Base-by-base conservation (phyloP, 2,329 filamentous ascomycete species). In the Sporothrix humicola region DNA sequence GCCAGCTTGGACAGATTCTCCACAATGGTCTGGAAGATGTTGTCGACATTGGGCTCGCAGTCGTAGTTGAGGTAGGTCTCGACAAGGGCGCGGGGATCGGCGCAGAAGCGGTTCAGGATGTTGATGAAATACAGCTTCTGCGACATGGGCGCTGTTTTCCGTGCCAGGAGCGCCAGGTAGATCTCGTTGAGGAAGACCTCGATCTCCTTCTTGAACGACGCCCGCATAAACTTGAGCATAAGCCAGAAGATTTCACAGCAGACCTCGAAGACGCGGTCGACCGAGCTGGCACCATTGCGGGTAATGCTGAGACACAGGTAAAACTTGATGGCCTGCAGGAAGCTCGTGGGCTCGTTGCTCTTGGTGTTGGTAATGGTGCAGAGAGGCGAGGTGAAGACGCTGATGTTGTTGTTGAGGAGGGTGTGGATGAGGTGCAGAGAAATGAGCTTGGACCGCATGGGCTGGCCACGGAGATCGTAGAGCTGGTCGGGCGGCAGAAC, bases 41-140 rank as follows among this genome's bases (percentile, higher is more conserved):
- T 99, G 83, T 98, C 95, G 74, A 98, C 89, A 56, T 94, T 94
- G 74, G 95, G 89, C 79, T 98, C 97, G 83, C 96, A 99, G 81
- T 99, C 96, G 80, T 99, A 99, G 82, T 99, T 99, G 76, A 99
- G 88, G 82, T 99, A 99, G 15, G 95, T 92, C 82, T 99, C 96
- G 17, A 99, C 96, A 68, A 99, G 82, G 0, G 94, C 95, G 77
- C 93, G 89, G 1, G 95, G 93, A 80, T 99, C 96, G 17, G 89
- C 90, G 74, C 92, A 95, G 66, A 99, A 86, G 74, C 95, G 88
- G 78, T 93, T 92, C 71, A 99, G 87, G 37, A 99, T 90, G 74
- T 90, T 91, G 81, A 99, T 89, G 77, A 98, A 96, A 79, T 95
- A 94, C 72, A 96, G 89, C 82, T 98, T 99, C 80, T 99, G 96